phyloP scores from a whole-genome alignment of 1,284 basidiomycete species.

The Binderoboletus segoi region DNA sequence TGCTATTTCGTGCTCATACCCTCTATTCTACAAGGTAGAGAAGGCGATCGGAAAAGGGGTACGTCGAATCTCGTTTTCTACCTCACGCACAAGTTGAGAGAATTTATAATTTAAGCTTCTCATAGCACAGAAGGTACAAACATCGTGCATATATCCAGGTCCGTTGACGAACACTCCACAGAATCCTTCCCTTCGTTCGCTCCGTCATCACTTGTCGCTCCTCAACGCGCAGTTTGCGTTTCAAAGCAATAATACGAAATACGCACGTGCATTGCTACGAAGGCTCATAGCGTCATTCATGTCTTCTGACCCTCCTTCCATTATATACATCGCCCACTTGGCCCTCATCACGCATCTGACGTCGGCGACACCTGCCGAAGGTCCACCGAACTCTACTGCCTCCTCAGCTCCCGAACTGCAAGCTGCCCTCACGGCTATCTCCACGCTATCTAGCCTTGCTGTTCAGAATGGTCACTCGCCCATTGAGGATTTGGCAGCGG shows the following conservation, averaged over 20 bases:
- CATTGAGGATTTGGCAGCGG: conserved; percentile 49
- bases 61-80: conserved; percentile 18
- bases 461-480: conserved; percentile 43
- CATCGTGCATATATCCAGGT: conserved; percentile 5
- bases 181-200: conserved; percentile 63
- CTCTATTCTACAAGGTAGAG: conserved; percentile 43
- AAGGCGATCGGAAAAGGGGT: conserved; percentile 54
- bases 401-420: conserved; percentile 24
- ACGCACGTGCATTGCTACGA: conserved; percentile 56
- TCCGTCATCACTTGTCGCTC: conserved; percentile 57
- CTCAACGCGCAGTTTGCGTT: conserved; percentile 57
- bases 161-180: conserved; percentile 27
- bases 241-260: conserved; percentile 52
- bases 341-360: conserved; percentile 51
- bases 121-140: conserved; percentile 61
- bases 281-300: conserved; percentile 54
- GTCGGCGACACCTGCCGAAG: conserved; percentile 17
- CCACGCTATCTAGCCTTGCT: conserved; percentile 46
- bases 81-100: conserved; percentile 1
- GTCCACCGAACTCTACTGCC: conserved; percentile 2
- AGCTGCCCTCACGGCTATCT: conserved; percentile 46
- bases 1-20: conserved; percentile 4
- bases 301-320: conserved; percentile 50
- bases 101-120: conserved; percentile 45
- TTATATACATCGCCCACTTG: conserved; percentile 55